These are phyloP conservation scores for Chalciporus chontae DNA, from an alignment of 768 basidiomycete genomes.

Conservation along the genomic window DNA sequence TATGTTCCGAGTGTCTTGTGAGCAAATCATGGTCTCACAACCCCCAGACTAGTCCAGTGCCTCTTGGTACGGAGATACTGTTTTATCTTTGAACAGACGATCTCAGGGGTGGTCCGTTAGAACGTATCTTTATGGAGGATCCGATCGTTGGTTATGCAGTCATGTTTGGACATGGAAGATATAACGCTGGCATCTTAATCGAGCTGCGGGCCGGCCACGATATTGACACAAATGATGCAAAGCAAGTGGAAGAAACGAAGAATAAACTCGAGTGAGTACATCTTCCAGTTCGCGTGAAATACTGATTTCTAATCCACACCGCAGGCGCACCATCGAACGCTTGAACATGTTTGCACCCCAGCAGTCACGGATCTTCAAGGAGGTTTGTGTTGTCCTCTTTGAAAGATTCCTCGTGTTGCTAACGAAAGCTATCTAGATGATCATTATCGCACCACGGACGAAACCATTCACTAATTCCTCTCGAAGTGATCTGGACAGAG, in stretches of 20 bases:
- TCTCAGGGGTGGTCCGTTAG: constrained; percentile 7
- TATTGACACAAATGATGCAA: constrained; percentile 9
- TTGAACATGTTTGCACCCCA: constrained; percentile 21
- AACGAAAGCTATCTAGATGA: constrained; percentile 9
- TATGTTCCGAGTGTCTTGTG: background rate
- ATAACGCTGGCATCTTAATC: constrained; percentile 14
- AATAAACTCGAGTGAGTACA: constrained; percentile 14
- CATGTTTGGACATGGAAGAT: constrained; percentile 23
- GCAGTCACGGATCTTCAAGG: constrained; percentile 19
- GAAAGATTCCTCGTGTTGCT: background rate
- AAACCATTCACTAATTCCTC: constrained; percentile 12
- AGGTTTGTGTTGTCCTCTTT: constrained; percentile 6
- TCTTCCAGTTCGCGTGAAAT: background rate
- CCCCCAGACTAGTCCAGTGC: constrained; percentile 13
- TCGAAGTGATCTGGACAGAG: constrained; percentile 7
- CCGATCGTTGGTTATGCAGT: constrained; percentile 14
- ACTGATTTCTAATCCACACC: background rate
- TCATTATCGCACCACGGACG: constrained; percentile 7
- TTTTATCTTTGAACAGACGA: background rate
- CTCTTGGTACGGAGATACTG: constrained; percentile 11
- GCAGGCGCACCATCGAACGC: constrained; percentile 12
- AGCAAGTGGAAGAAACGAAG: constrained; percentile 10
- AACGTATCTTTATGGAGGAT: constrained; percentile 15
- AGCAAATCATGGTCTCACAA: background rate
- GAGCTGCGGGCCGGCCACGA: constrained; percentile 8